These are phyloP conservation scores for Pseudogymnoascus sp. DNA, from an alignment of 2,329 filamentous ascomycete genomes.

Conservation along the genomic window DNA sequence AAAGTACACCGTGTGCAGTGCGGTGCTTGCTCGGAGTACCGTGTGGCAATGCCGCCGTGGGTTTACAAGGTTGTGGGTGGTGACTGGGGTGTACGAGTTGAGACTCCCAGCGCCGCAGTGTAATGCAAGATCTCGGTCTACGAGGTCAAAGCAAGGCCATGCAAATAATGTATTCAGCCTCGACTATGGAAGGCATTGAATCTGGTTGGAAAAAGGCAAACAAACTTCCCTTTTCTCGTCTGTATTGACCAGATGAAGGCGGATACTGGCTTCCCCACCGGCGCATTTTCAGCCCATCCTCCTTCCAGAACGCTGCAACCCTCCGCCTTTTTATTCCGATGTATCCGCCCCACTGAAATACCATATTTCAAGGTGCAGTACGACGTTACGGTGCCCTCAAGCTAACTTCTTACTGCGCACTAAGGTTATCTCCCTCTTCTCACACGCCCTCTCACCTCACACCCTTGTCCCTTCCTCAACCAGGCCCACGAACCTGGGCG, in stretches of 20 bases:
- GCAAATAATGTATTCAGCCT: background rate
- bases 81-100: background rate
- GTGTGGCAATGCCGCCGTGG: background rate
- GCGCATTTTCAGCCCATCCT: background rate
- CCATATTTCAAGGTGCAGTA: background rate
- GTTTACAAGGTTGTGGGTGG: background rate
- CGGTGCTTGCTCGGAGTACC: background rate
- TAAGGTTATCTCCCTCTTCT: background rate
- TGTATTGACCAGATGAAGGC: background rate
- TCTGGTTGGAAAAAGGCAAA: background rate
- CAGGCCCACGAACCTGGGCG: background rate
- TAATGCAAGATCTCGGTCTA: background rate
- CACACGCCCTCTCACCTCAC: background rate
- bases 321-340: background rate
- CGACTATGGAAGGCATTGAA: background rate
- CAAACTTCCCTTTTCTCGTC: background rate
- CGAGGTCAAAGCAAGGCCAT: background rate
- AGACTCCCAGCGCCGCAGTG: background rate
- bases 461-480: background rate
- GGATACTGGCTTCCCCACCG: background rate
- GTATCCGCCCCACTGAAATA: background rate
- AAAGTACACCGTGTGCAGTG: background rate
- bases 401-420: background rate
- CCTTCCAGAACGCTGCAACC: background rate
- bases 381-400: background rate